A percentile compares a stretch with the other conserved stretches of the same genome.
Evolutionary conservation across 371 early-diverging fungal genomes (phyloP).

Genomic region (Mucor velutinosus): DNA sequence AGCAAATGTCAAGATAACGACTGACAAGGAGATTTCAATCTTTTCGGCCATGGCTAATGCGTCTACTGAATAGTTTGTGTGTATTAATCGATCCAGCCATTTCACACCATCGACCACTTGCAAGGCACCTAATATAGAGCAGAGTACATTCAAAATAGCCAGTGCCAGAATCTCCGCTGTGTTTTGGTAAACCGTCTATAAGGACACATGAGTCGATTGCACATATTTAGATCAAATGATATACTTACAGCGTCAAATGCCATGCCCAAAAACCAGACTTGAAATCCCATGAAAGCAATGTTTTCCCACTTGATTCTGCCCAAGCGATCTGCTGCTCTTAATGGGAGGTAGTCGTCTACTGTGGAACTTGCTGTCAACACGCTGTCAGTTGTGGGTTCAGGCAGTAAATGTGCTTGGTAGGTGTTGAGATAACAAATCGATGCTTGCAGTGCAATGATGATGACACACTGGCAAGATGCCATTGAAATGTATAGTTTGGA

Average conservation of each 20-base stretch:
- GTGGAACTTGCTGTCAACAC: slow-evolving; percentile 13
- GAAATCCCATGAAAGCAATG: slow-evolving; percentile 34
- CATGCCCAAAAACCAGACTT: slow-evolving; percentile 32
- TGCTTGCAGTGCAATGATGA: slow-evolving; percentile 24
- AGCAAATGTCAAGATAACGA: slow-evolving; percentile 33
- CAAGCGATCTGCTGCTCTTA: slow-evolving; percentile 21
- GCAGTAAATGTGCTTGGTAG: slow-evolving; percentile 19
- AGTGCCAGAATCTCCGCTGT: slow-evolving; percentile 44
- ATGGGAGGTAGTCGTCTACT: slow-evolving; percentile 3
- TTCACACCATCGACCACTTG: slow-evolving; percentile 50
- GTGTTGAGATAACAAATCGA: slow-evolving; percentile 26
- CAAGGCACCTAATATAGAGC: slow-evolving; percentile 47
- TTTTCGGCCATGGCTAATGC: slow-evolving; percentile 32
- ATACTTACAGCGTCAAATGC: slow-evolving; percentile 48
- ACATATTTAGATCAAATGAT: not conserved
- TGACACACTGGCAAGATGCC: slow-evolving; percentile 26
- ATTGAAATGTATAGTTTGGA: slow-evolving; percentile 29
- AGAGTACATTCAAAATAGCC: slow-evolving; percentile 42
- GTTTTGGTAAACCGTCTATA: slow-evolving; percentile 49
- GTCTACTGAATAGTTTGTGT: slow-evolving; percentile 17
- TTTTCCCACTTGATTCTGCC: slow-evolving; percentile 36
- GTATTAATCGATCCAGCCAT: slow-evolving; percentile 34
- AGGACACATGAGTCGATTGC: not conserved
- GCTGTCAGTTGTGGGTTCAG: slow-evolving; percentile 14
- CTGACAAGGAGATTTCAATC: slow-evolving; percentile 31